Evolutionary conservation across 2,329 filamentous ascomycete genomes (phyloP), one percentile per base, ranked within the genome.

Genomic region (Alternaria consortialis): DNA sequence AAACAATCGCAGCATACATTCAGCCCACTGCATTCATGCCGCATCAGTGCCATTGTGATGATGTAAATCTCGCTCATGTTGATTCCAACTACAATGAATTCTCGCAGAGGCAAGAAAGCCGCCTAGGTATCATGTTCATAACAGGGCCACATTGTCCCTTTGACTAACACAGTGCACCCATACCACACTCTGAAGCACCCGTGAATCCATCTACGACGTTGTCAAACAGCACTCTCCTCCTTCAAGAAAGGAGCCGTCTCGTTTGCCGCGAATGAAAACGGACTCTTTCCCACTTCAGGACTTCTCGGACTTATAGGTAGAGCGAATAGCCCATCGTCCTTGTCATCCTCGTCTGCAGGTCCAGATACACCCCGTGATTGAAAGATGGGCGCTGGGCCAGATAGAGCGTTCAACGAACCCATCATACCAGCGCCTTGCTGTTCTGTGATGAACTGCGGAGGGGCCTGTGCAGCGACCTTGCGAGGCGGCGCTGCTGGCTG

Each of bases 251-350:
- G 77, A 1, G 71, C 66, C 20, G 75, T 77, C 20, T 79, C 77
- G 44, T 66, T 74, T 9, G 67, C 71, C 6, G 70, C 74, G 74
- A 89, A 87, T 4, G 85, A 87, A 74, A 97, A 97, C 0, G 93
- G 93, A 73, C 91, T 94, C 69, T 89, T 91, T 54, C 89, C 88
- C 84, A 95, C 93, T 68, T 96, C 93, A 0, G 93, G 93, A 71
- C 91, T 94, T 52, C 93, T 85, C 1, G 93, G 93, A 72, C 91
- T 94, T 80, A 97, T 88, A 1, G 92, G 93, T 53, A 97, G 85
- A 0, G 93, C 93, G 74, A 97, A 97, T 2, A 97, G 83, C 40
- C 91, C 94, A 60, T 97, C 93, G 67, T 93, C 90, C 0, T 85
- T 86, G 40, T 90, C 87, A 6, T 83, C 80, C 9, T 80, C 77